Evolutionary conservation across 2,329 filamentous ascomycete species (phyloP).

Genomic region (Colletotrichum musae): DNA sequence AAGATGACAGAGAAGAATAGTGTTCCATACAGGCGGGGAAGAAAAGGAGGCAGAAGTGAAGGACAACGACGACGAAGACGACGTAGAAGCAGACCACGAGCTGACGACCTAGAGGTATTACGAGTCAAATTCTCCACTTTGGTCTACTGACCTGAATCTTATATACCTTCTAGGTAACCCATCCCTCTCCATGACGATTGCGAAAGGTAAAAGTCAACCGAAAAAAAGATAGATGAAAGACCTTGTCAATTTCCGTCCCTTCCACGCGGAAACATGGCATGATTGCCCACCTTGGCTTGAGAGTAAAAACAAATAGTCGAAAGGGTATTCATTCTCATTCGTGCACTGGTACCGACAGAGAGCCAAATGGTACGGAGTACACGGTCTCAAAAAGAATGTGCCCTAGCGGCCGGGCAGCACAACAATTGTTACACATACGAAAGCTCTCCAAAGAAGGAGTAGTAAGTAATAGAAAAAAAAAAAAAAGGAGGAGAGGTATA

Average conservation of each 20-base stretch:
- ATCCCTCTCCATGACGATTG: slow-evolving; percentile 13
- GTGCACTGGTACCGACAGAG: slow-evolving; percentile 3
- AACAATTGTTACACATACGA: no score
- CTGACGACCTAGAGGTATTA: background rate
- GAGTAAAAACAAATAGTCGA: slow-evolving; percentile 1
- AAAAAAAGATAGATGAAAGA: background rate
- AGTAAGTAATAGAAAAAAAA: no score
- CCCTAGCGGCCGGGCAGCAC: no score
- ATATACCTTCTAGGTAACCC: slow-evolving; percentile 1
- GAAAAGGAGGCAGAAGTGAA: slow-evolving; percentile 7
- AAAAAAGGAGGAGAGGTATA: no score
- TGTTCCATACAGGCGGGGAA: background rate
- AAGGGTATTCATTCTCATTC: background rate
- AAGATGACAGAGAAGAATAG: slow-evolving; percentile 5
- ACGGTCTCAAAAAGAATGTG: no score
- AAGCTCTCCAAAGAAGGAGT: no score
- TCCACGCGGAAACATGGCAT: slow-evolving; percentile 1
- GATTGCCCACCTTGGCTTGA: slow-evolving; percentile 12
- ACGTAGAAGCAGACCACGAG: no score
- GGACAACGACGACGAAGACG: background rate
- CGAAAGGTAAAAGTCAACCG: background rate
- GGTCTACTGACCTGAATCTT: background rate
- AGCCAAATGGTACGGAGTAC: background rate
- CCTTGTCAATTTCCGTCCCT: slow-evolving; percentile 19
- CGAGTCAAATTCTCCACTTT: slow-evolving; percentile 38